Evolutionary conservation across 2,329 filamentous ascomycete genomes (phyloP), one percentile per base, ranked within the genome.

Genomic region (Leptographium lundbergii): DNA sequence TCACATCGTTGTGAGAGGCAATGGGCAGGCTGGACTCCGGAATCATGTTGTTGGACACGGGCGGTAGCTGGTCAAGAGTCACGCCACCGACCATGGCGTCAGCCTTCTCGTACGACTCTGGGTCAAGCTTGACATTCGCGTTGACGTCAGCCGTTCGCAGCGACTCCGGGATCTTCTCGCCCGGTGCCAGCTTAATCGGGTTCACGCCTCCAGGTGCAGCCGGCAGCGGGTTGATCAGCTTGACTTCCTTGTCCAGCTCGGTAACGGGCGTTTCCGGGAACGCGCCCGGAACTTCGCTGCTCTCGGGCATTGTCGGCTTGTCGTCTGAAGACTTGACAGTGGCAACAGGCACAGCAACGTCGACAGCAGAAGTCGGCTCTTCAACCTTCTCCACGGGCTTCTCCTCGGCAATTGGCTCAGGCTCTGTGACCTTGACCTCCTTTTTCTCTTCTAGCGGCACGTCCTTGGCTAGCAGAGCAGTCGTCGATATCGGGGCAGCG

Each of bases 71-170:
- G 55, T 77, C 73, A 7, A 64, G 73, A 1, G 61, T 61, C 71
- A 57, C 75, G 66, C 64, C 60, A 32, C 79, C 80, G 56, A 79
- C 77, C 50, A 85, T 72, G 60, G 84, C 80, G 60, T 87, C 87
- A 63, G 85, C 84, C 71, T 88, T 88, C 71, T 95, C 87, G 72
- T 96, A 97, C 1, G 89, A 92, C 65, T 85, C 88, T 71, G 90
- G 81, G 70, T 96, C 91, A 24, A 89, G 81, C 67, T 85, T 82
- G 67, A 96, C 81, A 56, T 90, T 86, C 61, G 76, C 75, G 69
- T 89, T 86, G 66, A 82, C 76, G 64, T 86, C 86, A 70, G 88
- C 87, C 57, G 79, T 72, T 54, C 84, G 84, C 65, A 91, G 68
- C 29, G 80, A 79, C 54, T 88, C 79, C 48, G 91, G 91, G 11